A percentile compares a stretch with the other conserved stretches of the same genome.
Evolutionary conservation across 2,329 filamentous ascomycete genomes (phyloP).

Genomic region (Xylariaceae sp.): DNA sequence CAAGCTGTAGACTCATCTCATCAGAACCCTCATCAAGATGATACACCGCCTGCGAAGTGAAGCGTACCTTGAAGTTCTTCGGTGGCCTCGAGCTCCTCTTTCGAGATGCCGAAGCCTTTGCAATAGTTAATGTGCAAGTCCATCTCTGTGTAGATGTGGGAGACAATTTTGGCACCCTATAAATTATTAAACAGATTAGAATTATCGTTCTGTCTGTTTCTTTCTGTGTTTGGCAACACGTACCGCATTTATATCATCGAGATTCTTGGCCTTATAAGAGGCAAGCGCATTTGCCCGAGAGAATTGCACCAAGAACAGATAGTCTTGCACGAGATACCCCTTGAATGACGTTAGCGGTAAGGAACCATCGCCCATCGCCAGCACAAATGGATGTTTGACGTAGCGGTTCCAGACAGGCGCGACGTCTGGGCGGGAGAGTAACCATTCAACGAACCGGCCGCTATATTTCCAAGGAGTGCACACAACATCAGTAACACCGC

Average conservation of each 20-base stretch:
- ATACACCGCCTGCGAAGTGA: background rate
- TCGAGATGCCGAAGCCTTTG: constrained; percentile 70
- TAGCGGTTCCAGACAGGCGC: constrained; percentile 68
- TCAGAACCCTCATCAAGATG: background rate
- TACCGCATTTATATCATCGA: constrained; percentile 69
- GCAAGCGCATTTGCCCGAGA: constrained; percentile 80
- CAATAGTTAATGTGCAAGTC: constrained; percentile 80
- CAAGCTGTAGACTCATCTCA: constrained; percentile 32
- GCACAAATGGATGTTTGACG: constrained; percentile 78
- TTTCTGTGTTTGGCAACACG: constrained; percentile 21
- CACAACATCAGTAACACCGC: constrained; percentile 2
- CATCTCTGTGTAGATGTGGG: constrained; percentile 76
- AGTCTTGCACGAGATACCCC: constrained; percentile 87
- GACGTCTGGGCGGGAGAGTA: constrained; percentile 74
- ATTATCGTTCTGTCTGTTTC: background rate
- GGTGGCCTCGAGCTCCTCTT: constrained; percentile 65
- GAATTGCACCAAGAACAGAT: constrained; percentile 88
- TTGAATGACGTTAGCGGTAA: constrained; percentile 77
- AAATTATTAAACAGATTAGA: no score
- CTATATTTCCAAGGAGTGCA: constrained; percentile 35
- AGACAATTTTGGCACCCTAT: constrained; percentile 66
- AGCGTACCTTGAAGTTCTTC: constrained; percentile 68
- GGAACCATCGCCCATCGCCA: constrained; percentile 69
- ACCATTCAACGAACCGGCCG: constrained; percentile 78
- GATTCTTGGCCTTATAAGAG: constrained; percentile 75